Conservation (phyloP, 441 rosid genomes). For the Populus hybrid region DNA sequence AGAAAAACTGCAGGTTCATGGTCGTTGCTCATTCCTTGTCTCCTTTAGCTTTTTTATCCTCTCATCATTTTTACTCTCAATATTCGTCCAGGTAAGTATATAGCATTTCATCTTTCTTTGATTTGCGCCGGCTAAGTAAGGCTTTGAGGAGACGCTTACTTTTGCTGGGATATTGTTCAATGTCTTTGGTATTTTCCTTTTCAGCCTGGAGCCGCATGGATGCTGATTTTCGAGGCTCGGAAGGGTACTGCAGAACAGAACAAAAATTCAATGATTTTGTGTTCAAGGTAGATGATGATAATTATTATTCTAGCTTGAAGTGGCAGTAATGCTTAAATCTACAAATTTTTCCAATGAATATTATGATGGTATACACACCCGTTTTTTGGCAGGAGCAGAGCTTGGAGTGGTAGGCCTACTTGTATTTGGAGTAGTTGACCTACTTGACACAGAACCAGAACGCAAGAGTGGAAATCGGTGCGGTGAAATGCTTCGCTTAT, state of each 20-base stretch:
- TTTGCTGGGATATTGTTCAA: constrained; percentile 73
- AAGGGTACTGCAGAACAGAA: constrained; percentile 54
- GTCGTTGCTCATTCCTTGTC: background rate
- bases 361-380: constrained; percentile 38
- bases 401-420: constrained; percentile 69
- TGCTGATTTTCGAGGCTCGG: constrained; percentile 78
- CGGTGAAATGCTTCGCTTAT: constrained; percentile 63
- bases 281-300: background rate
- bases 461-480: constrained; percentile 73
- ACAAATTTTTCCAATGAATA: constrained; percentile 1
- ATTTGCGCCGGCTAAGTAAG: constrained; percentile 86
- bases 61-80: constrained; percentile 26
- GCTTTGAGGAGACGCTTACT: constrained; percentile 89
- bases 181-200: constrained; percentile 49
- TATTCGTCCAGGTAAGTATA: constrained; percentile 93
- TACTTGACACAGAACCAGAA: constrained; percentile 60
- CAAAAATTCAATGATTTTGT: background rate
- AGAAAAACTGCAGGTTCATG: background rate
- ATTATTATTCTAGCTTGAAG: background rate
- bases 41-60: background rate
- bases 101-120: constrained; percentile 83
- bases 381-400: constrained; percentile 39
- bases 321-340: background rate
- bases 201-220: constrained; percentile 59
- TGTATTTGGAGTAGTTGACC: constrained; percentile 63